Conservation (phyloP, 2,329 filamentous ascomycete genomes). For the Graphilbum sp. region DNA sequence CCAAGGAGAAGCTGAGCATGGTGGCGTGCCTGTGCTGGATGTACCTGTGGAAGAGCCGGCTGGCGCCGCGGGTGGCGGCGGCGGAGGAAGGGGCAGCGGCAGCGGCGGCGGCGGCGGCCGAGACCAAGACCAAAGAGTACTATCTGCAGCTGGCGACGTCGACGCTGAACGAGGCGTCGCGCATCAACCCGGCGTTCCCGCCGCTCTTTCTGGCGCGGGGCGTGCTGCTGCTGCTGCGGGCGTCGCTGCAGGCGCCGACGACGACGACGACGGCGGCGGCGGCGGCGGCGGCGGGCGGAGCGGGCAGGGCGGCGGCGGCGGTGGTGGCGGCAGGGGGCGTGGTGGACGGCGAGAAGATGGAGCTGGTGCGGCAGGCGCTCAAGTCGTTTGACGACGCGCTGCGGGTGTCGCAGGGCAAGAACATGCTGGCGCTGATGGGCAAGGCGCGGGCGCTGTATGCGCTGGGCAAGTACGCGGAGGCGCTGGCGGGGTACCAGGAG, state of each 20-base stretch:
- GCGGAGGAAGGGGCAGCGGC: constrained; percentile 45
- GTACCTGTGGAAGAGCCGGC: constrained; percentile 75
- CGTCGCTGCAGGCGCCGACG: constrained; percentile 64
- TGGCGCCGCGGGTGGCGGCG: constrained; percentile 47
- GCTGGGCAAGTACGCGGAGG: constrained; percentile 69
- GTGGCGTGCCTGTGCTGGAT: constrained; percentile 80
- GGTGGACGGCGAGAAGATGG: constrained; percentile 56
- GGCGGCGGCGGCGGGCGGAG: too few relatives aligned
- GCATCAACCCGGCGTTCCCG: constrained; percentile 82
- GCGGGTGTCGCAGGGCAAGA: constrained; percentile 66
- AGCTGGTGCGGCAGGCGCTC: constrained; percentile 67
- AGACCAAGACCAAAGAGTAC: constrained; percentile 80
- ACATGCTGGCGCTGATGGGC: constrained; percentile 83
- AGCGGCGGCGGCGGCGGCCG: constrained; percentile 48
- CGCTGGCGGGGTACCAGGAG: constrained; percentile 72
- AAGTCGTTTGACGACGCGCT: constrained; percentile 94
- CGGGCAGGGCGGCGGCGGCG: too few relatives aligned
- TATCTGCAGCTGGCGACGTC: constrained; percentile 84
- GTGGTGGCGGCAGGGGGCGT: constrained; percentile 16
- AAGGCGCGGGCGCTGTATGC: constrained; percentile 79
- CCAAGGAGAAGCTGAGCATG: constrained; percentile 72
- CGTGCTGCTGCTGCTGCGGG: constrained; percentile 72
- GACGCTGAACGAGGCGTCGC: constrained; percentile 86
- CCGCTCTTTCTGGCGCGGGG: constrained; percentile 84
- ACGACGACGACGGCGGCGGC: constrained; percentile 51